Base-by-base conservation (phyloP, 2,329 filamentous ascomycete species). In the Colletotrichum sp. region DNA sequence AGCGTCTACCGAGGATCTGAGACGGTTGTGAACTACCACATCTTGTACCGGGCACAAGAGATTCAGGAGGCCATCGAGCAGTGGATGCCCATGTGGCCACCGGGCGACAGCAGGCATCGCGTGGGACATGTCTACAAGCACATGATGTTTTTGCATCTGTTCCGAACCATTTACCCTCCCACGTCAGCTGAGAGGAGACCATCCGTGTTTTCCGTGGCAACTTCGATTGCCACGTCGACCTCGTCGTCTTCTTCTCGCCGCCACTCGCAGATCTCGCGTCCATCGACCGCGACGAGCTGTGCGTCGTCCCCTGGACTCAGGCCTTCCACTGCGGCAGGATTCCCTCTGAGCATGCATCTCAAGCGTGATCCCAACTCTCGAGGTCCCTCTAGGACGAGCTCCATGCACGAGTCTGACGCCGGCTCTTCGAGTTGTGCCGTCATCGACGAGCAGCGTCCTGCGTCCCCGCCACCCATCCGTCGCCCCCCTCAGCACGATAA, bases 51-150 rank as follows among this genome's bases (percentile, higher is more conserved):
- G 62, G 95, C 95, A 0, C 92, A 94, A 8, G 91, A 93, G 68
- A 96, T 98, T 80, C 94, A 98, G 79, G 90, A 90, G 16, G 92
- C 91, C 7, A 93, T 98, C 68, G 90, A 92, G 8, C 89, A 91
- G 16, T 98, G 96, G 96, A 89, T 90, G 28, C 95, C 95, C 4
- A 82, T 85, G 9, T 92, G 90, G 89, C 89, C 90, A 0, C 81
- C 84, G 0, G 90, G 90, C 2, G 92, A 93, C 78, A 89, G 87
- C 78, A 89, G 92, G 21, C 87, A 91, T 67, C 85, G 87, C 1
- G 90, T 92, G 2, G 89, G 88, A 3, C 83, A 91, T 7, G 85
- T 93, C 0, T 93, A 93, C 83, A 91, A 92, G 81, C 91, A 93
- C 80, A 92, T 92, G 89, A 88, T 93, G 85, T 93, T 91, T 89